These are phyloP conservation scores for Boletus calvinii DNA, from an alignment of 1,284 basidiomycete genomes.

Conservation along the genomic window DNA sequence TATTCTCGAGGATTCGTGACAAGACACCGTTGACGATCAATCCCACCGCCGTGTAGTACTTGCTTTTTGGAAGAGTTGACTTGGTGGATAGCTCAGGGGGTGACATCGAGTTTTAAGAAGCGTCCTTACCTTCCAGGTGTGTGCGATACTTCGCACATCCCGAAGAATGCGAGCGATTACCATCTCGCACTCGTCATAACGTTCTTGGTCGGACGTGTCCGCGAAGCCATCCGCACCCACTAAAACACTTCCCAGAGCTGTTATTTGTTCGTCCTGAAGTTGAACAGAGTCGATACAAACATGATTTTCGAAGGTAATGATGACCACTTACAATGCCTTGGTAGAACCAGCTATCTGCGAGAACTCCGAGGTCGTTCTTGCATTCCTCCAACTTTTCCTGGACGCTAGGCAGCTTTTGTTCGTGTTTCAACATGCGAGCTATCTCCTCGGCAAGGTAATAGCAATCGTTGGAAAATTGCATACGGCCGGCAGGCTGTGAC, in stretches of 20 bases:
- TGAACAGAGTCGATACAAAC: slow-evolving; percentile 6
- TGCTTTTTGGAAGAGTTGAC: slow-evolving; percentile 59
- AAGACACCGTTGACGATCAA: slow-evolving; percentile 73
- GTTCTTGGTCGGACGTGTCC: slow-evolving; percentile 71
- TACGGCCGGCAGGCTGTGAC: slow-evolving; percentile 56
- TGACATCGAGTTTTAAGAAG: background rate
- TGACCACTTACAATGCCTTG: slow-evolving; percentile 58
- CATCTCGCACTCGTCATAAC: slow-evolving; percentile 75
- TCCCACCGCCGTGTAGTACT: slow-evolving; percentile 73
- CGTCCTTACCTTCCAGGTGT: slow-evolving; percentile 69
- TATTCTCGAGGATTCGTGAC: slow-evolving; percentile 66
- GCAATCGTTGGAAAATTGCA: slow-evolving; percentile 89
- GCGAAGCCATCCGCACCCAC: slow-evolving; percentile 70
- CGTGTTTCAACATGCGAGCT: slow-evolving; percentile 36
- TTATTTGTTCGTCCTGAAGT: slow-evolving; percentile 25
- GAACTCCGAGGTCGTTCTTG: slow-evolving; percentile 45
- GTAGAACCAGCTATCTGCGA: slow-evolving; percentile 68
- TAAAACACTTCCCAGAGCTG: slow-evolving; percentile 36
- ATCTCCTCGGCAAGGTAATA: slow-evolving; percentile 61
- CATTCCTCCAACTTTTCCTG: slow-evolving; percentile 53
- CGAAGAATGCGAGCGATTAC: slow-evolving; percentile 68
- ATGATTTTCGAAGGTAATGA: slow-evolving; percentile 3
- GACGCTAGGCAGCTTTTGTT: slow-evolving; percentile 30
- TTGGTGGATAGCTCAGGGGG: slow-evolving; percentile 30
- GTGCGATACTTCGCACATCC: slow-evolving; percentile 63